phyloP scores from a whole-genome alignment of 768 basidiomycete species.

The Rhizopogon rudus region DNA sequence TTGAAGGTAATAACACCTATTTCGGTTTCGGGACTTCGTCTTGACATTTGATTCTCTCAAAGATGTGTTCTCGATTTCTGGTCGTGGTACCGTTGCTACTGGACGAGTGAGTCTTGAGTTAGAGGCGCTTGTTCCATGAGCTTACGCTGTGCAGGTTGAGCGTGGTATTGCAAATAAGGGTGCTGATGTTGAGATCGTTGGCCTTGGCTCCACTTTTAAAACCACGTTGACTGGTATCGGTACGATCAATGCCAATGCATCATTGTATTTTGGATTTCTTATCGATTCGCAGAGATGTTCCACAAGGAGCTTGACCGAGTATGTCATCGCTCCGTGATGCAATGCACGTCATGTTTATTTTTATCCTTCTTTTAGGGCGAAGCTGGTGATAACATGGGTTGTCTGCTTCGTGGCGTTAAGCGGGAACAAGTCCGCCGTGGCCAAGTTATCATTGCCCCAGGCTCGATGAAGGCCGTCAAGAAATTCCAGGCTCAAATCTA shows the following conservation, averaged over 20 bases:
- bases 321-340: conserved; percentile 12
- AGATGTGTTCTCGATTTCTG: conserved; percentile 96
- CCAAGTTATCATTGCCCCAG: conserved; percentile 85
- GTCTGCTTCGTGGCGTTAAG: conserved; percentile 93
- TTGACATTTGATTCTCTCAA: not conserved
- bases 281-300: conserved; percentile 79
- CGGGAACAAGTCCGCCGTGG: conserved; percentile 94
- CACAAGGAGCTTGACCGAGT: conserved; percentile 98
- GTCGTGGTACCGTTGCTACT: conserved; percentile 96
- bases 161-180: conserved; percentile 91
- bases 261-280: not conserved
- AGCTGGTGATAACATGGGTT: conserved; percentile 99
- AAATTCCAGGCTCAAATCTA: conserved; percentile 95
- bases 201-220: conserved; percentile 76
- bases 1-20: conserved; percentile 57
- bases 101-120: conserved; percentile 60
- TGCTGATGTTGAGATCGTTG: conserved; percentile 89
- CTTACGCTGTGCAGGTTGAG: conserved; percentile 56
- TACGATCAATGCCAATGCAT: conserved; percentile 26
- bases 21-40: not conserved
- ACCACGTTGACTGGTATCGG: conserved; percentile 95
- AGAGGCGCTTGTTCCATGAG: not conserved
- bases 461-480: conserved; percentile 90
- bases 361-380: conserved; percentile 54
- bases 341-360: not conserved